Evolutionary conservation across 768 basidiomycete species (phyloP).

Genomic region (Boletus reticulatus): DNA sequence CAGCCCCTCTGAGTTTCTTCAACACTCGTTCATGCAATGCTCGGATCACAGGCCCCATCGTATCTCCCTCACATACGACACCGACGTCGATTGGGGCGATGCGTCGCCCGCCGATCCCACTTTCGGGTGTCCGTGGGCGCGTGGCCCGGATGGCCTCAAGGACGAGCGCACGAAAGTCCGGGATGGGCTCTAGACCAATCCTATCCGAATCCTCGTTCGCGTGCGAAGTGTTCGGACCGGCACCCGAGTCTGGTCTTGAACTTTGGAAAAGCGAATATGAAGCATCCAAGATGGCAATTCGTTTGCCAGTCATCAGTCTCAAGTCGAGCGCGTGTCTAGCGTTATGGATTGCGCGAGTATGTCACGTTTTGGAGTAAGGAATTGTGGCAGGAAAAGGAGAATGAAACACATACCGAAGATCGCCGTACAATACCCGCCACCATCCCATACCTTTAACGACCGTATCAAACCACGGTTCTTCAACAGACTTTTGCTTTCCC

Average conservation of each 20-base stretch:
- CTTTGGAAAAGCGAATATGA: slow-evolving; percentile 55
- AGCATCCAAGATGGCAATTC: slow-evolving; percentile 72
- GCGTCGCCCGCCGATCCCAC: slow-evolving; percentile 27
- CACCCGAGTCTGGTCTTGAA: neutral
- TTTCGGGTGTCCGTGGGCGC: slow-evolving; percentile 8
- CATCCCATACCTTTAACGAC: slow-evolving; percentile 80
- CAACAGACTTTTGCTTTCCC: slow-evolving; percentile 14
- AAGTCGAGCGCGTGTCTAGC: slow-evolving; percentile 76
- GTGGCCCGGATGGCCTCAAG: slow-evolving; percentile 44
- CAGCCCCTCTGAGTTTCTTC: slow-evolving; percentile 22
- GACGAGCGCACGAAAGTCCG: slow-evolving; percentile 52
- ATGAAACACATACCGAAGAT: slow-evolving; percentile 50
- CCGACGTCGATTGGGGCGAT: slow-evolving; percentile 62
- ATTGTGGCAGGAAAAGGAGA: neutral
- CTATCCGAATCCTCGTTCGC: neutral
- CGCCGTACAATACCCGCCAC: slow-evolving; percentile 73
- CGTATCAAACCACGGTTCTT: slow-evolving; percentile 49
- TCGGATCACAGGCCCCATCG: slow-evolving; percentile 46
- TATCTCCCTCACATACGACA: slow-evolving; percentile 52
- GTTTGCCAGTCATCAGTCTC: slow-evolving; percentile 64
- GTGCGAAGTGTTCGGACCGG: neutral
- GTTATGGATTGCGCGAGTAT: neutral
- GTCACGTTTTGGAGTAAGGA: too few species aligned
- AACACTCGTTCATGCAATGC: slow-evolving; percentile 50
- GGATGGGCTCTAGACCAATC: slow-evolving; percentile 56